Percentiles rank a stretch among this genome's conserved stretches.
These are phyloP conservation scores for Mycena metata DNA, from an alignment of 768 basidiomycete species.

Conservation along the genomic window DNA sequence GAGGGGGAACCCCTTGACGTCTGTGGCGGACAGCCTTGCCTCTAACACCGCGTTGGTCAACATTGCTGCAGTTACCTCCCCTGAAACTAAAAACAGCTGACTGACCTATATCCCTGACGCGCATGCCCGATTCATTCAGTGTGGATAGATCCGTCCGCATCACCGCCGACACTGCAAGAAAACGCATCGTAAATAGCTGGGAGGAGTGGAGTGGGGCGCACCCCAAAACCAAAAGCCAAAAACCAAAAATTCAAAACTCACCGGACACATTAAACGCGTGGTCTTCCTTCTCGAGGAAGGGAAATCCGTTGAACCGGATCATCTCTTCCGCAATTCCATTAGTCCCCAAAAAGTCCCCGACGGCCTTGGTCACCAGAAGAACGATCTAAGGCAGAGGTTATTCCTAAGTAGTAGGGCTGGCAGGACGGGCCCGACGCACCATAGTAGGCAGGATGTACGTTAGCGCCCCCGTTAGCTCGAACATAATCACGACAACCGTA, in stretches of 20 bases:
- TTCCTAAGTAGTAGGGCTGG: not conserved
- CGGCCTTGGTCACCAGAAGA: constrained; percentile 95
- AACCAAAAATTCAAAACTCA: constrained; percentile 51
- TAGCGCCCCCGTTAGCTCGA: constrained; percentile 96
- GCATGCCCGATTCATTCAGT: constrained; percentile 81
- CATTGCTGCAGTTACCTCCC: not conserved
- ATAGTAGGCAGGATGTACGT: constrained; percentile 98
- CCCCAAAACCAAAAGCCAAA: constrained; percentile 6
- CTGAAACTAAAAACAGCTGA: not conserved
- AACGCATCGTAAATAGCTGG: constrained; percentile 17
- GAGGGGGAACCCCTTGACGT: constrained; percentile 94
- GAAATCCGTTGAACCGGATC: constrained; percentile 97
- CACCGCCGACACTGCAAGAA: constrained; percentile 79
- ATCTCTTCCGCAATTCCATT: constrained; percentile 97
- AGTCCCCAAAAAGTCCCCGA: constrained; percentile 93
- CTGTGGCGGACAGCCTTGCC: constrained; percentile 74
- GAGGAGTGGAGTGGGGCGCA: not conserved
- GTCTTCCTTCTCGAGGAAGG: constrained; percentile 96
- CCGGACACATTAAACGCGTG: constrained; percentile 92
- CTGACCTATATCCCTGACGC: constrained; percentile 85
- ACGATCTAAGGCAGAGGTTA: constrained; percentile 77
- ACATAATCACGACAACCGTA: constrained; percentile 99
- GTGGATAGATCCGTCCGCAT: constrained; percentile 88
- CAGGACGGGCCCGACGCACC: constrained; percentile 62
- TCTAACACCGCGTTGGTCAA: constrained; percentile 63